These are phyloP conservation scores for Sodiomyces alkalinus DNA, from an alignment of 2,329 filamentous ascomycete genomes.

Conservation along the genomic window DNA sequence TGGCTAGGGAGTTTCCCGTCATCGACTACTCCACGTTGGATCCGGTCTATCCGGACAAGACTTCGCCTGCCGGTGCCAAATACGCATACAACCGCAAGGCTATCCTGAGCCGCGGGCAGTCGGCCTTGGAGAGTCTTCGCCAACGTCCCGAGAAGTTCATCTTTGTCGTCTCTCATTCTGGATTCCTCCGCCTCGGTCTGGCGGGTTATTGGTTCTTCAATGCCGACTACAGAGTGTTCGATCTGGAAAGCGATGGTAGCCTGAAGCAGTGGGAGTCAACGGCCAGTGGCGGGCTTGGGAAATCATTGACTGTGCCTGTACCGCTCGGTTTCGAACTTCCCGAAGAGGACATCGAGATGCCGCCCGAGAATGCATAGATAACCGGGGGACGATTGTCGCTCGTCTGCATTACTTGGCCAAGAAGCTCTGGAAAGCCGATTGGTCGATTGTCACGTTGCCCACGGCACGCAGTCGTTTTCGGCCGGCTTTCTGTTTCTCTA, in stretches of 20 bases:
- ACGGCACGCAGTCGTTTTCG: constrained; percentile 72
- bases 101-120: constrained; percentile 39
- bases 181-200: constrained; percentile 43
- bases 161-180: constrained; percentile 50
- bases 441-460: constrained; percentile 90
- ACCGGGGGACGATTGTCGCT: background rate
- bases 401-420: constrained; percentile 48
- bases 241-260: constrained; percentile 22
- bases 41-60: constrained; percentile 48
- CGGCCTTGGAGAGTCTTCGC: constrained; percentile 32
- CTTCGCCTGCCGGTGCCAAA: constrained; percentile 21
- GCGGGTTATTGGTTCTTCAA: constrained; percentile 42
- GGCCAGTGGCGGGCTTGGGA: constrained; percentile 18
- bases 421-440: constrained; percentile 90
- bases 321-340: constrained; percentile 23
- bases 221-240: constrained; percentile 49
- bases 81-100: constrained; percentile 39
- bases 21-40: constrained; percentile 44
- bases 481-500: constrained; percentile 95
- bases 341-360: constrained; percentile 11
- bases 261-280: constrained; percentile 31
- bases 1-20: constrained; percentile 33
- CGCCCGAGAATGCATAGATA: too few relatives aligned
- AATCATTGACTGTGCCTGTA: constrained; percentile 19
- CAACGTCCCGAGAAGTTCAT: constrained; percentile 43